phyloP scores from a whole-genome alignment of 2,329 filamentous ascomycete genomes.

The Colletotrichum truncatum region DNA sequence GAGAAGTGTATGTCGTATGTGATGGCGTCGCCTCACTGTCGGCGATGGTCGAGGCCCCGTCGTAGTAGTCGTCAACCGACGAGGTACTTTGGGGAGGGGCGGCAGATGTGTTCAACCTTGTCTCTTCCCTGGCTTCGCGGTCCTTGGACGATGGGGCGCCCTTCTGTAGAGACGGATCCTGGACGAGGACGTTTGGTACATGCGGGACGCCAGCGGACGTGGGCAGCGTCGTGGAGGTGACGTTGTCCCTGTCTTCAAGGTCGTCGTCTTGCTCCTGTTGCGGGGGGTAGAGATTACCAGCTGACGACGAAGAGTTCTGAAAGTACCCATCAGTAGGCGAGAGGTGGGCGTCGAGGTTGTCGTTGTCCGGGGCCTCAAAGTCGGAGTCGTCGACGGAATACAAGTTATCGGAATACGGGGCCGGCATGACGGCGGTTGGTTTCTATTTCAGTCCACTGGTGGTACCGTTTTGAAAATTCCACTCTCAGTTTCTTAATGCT shows the following conservation, averaged over 20 bases:
- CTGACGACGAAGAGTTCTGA: constrained; percentile 45
- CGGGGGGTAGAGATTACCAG: constrained; percentile 34
- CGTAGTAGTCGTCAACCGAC: constrained; percentile 3
- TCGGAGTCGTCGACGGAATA: constrained; percentile 29
- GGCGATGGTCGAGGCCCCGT: constrained; percentile 19
- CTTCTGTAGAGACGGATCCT: constrained; percentile 55
- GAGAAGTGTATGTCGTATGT: constrained; percentile 14
- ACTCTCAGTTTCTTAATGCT: constrained; percentile 18
- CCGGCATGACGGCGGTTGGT: constrained; percentile 47
- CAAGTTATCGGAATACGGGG: constrained; percentile 51
- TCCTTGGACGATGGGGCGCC: constrained; percentile 47
- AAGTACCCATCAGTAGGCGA: constrained; percentile 65
- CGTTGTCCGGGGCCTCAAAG: constrained; percentile 36
- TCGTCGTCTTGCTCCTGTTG: constrained; percentile 19
- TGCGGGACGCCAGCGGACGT: constrained; percentile 48
- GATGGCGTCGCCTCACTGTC: constrained; percentile 27
- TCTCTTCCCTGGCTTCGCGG: constrained; percentile 53
- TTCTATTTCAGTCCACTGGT: constrained; percentile 28
- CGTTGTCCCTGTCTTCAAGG: constrained; percentile 13
- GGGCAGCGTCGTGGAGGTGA: constrained; percentile 34
- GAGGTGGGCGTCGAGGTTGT: constrained; percentile 37
- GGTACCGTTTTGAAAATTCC: not conserved
- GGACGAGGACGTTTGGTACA: constrained; percentile 58
- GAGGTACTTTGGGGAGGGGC: constrained; percentile 9
- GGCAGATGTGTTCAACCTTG: constrained; percentile 38